Evolutionary conservation across 768 basidiomycete genomes (phyloP), one percentile per base, ranked within the genome.

Genomic region (Mycena leptocephala): DNA sequence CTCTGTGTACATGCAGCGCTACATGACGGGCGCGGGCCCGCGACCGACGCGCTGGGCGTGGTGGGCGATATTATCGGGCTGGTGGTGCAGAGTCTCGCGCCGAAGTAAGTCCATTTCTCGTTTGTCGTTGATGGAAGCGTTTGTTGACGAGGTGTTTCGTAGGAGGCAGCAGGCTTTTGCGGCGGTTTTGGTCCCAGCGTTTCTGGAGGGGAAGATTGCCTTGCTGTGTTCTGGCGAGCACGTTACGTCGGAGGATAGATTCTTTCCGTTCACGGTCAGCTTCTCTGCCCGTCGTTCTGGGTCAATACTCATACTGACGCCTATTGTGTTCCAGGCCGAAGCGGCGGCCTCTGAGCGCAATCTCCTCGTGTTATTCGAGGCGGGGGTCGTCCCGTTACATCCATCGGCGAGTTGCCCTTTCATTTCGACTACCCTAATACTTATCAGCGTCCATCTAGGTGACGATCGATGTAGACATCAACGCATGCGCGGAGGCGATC

Each of bases 151-250:
- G n/a, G 22, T 32, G 41, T n/a, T n/a, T n/a, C n/a, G 18, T 72
- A 97, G 97, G 80, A 88, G 89, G 56, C 97, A 98, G 81, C 89
- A 92, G 76, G 82, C 80, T 2, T 93, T 95, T 71, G 84, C 91
- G 2, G 77, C 82, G 28, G 81, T 81, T 26, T 70, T 95, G 18
- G 90, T 92, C 68, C 84, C 88, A 2, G 93, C 92, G 0, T 93
- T 92, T 75, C 77, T 91, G 11, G 83, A 87, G 10, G 95, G 94
- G 5, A 81, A 91, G 28, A 83, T 93, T 14, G 35, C 51, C 2
- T n/a, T 68, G 8, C 26, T 78, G 5, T 78, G 77, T 16, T 7
- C 55, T 18, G 33, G 10, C 4, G 83, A 85, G 39, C 83, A 81
- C 1, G 83, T 96, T 30, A 88, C 92, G 0, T 87, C 90, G 39